Percentiles rank a stretch among this genome's conserved stretches.
Evolutionary conservation across 2,329 filamentous ascomycete species (phyloP).

Genomic region (Fusarium abutilonis): DNA sequence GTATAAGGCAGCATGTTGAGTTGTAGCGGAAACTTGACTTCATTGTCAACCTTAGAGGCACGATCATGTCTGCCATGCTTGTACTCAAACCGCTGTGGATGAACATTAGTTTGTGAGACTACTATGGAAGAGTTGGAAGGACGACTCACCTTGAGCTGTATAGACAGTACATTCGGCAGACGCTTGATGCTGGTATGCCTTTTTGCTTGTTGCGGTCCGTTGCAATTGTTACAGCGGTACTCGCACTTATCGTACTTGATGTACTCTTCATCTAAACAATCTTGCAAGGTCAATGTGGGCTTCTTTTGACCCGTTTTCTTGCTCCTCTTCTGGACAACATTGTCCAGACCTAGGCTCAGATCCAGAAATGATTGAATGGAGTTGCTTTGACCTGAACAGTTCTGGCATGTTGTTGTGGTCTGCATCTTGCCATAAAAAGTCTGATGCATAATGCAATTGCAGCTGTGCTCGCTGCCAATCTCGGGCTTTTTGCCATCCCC

Average conservation of each 20-base stretch:
- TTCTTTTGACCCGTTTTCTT: conserved; percentile 63
- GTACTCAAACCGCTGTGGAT: conserved; percentile 74
- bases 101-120: conserved; percentile 5
- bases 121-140: neutral
- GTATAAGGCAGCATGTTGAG: conserved; percentile 94
- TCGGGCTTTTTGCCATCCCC: conserved; percentile 73
- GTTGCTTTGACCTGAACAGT: conserved; percentile 83
- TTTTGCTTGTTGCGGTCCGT: conserved; percentile 78
- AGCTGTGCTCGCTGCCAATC: conserved; percentile 69
- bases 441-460: conserved; percentile 92
- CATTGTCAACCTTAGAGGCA: conserved; percentile 87
- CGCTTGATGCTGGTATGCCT: conserved; percentile 87
- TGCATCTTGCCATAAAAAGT: conserved; percentile 93
- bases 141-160: conserved; percentile 83
- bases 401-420: conserved; percentile 89
- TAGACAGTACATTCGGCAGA: conserved; percentile 86
- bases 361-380: conserved; percentile 91
- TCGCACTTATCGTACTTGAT: conserved; percentile 88
- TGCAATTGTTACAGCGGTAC: conserved; percentile 86
- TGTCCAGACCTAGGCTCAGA: conserved; percentile 86
- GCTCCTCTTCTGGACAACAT: conserved; percentile 71
- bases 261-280: conserved; percentile 86
- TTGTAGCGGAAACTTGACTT: conserved; percentile 84
- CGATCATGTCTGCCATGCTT: conserved; percentile 70
- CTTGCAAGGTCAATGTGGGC: conserved; percentile 63